Percentiles rank a stretch among this genome's conserved stretches.
Evolutionary conservation across 2,329 filamentous ascomycete species (phyloP).

Genomic region (Sarocladium strictum): DNA sequence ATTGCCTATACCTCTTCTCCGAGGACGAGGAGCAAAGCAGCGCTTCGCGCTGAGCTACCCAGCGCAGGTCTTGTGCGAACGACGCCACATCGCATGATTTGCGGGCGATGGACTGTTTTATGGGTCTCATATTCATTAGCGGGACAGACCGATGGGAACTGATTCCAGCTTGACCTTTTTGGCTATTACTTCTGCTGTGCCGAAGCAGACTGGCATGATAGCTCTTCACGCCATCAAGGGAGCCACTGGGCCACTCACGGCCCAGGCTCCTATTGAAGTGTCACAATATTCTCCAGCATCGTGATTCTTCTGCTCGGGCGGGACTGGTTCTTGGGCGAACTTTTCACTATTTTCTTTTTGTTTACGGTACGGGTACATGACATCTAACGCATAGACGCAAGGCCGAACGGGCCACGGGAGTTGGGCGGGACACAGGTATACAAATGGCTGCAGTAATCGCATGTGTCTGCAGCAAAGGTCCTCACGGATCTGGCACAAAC

Average conservation of each 20-base stretch:
- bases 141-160: too few species aligned
- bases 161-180: too few species aligned
- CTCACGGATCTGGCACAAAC: not conserved
- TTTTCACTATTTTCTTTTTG: not conserved
- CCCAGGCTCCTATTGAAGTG: too few species aligned
- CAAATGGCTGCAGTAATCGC: not conserved
- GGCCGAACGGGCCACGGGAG: not conserved
- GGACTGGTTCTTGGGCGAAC: not conserved
- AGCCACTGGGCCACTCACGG: too few species aligned
- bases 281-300: too few species aligned
- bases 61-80: not conserved
- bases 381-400: not conserved
- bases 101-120: too few species aligned
- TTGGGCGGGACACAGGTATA: not conserved
- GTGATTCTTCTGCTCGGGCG: not conserved
- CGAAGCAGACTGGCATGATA: too few species aligned
- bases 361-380: not conserved
- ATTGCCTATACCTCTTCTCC: slow-evolving; percentile 24
- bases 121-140: too few species aligned
- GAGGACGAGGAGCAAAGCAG: slow-evolving; percentile 20
- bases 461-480: not conserved
- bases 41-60: not conserved
- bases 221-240: too few species aligned
- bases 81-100: too few species aligned
- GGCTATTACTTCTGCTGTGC: too few species aligned